Evolutionary conservation across 2,329 filamentous ascomycete species (phyloP).

Genomic region (Paecilomyces niveus): DNA sequence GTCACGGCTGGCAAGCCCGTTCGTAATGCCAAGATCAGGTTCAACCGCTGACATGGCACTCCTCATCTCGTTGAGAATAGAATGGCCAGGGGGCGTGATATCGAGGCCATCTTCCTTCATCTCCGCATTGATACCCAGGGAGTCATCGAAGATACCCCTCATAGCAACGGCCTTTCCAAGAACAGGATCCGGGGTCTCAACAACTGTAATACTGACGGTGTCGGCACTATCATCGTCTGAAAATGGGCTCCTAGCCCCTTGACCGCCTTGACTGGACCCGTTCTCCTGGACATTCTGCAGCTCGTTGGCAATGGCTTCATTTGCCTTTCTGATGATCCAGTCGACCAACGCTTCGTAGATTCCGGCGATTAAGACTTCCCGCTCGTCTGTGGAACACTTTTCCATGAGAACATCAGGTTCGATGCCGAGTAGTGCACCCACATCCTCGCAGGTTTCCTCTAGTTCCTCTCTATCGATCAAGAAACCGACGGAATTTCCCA

Average conservation of each 20-base stretch:
- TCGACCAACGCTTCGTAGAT: conserved; percentile 93
- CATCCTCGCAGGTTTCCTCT: conserved; percentile 83
- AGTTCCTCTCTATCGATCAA: conserved; percentile 75
- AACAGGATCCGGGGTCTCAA: conserved; percentile 74
- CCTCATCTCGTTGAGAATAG: conserved; percentile 80
- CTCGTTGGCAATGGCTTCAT: conserved; percentile 72
- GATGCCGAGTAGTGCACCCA: conserved; percentile 74
- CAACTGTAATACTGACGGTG: conserved; percentile 79
- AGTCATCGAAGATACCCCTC: conserved; percentile 87
- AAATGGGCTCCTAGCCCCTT: conserved; percentile 55
- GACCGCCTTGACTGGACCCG: conserved; percentile 59
- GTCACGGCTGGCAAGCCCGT: conserved; percentile 60
- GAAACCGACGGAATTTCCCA: conserved; percentile 85
- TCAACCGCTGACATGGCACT: conserved; percentile 69
- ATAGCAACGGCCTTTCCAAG: conserved; percentile 85
- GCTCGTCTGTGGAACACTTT: conserved; percentile 77
- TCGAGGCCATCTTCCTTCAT: conserved; percentile 94
- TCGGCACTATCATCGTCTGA: conserved; percentile 67
- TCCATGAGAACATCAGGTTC: conserved; percentile 74
- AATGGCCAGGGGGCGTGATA: conserved; percentile 66
- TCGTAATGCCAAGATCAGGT: conserved; percentile 69
- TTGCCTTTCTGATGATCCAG: conserved; percentile 86
- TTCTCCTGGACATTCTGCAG: conserved; percentile 59
- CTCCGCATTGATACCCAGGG: conserved; percentile 86
- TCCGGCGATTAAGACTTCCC: conserved; percentile 72